A percentile compares a stretch with the other conserved stretches of the same genome.
These are phyloP conservation scores for Setaria viridis DNA, from an alignment of 202 grass and related monocot species.

Conservation along the genomic window DNA sequence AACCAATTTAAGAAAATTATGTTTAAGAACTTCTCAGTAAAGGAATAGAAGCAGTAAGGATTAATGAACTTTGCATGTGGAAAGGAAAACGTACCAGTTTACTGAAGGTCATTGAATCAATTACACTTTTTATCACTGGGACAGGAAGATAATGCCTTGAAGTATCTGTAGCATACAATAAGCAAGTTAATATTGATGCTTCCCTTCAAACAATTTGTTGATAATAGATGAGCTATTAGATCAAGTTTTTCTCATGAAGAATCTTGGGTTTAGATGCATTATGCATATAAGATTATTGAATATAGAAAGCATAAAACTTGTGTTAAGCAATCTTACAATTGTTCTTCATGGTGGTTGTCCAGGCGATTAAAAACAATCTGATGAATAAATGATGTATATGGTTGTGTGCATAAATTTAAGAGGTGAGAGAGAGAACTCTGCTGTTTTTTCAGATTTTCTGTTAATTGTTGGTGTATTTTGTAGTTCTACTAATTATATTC, in stretches of 20 bases:
- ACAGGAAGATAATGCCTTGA: constrained; percentile 90
- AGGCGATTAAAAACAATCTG: background rate
- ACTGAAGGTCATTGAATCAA: constrained; percentile 96
- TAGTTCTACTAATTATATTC: background rate
- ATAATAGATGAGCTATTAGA: background rate
- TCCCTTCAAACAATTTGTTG: background rate
- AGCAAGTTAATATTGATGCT: background rate
- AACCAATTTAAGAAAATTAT: constrained; percentile 24
- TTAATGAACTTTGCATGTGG: constrained; percentile 20
- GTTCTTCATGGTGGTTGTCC: constrained; percentile 5
- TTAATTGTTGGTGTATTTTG: background rate
- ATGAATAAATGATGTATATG: background rate
- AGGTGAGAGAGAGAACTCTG: background rate
- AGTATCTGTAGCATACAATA: constrained; percentile 73
- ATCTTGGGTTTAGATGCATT: constrained; percentile 9
- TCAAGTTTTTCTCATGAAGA: constrained; percentile 16
- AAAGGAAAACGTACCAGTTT: constrained; percentile 71
- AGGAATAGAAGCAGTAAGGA: constrained; percentile 18
- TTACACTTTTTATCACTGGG: constrained; percentile 88
- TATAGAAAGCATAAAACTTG: constrained; percentile 12
- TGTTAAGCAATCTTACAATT: background rate
- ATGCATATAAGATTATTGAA: constrained; percentile 2
- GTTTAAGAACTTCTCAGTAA: background rate
- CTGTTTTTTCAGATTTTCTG: background rate
- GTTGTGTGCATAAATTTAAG: background rate